Conservation (phyloP, 2,329 filamentous ascomycete genomes). For the Dactylella cylindrospora region DNA sequence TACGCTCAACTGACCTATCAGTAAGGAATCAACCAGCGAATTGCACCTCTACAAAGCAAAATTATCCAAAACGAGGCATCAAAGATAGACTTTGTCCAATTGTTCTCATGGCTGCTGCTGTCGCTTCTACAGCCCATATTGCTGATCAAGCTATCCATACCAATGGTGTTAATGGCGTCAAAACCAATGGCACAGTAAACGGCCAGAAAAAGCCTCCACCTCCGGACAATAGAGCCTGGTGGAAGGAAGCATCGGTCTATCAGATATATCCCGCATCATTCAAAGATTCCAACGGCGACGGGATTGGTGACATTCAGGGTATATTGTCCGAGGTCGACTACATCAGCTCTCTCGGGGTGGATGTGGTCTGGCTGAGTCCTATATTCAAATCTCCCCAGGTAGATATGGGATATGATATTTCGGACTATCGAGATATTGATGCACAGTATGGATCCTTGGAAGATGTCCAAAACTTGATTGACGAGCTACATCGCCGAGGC, state of each 20-base stretch:
- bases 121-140: slow-evolving; percentile 8
- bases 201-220: background rate
- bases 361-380: slow-evolving; percentile 63
- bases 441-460: slow-evolving; percentile 66
- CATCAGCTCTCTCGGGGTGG: slow-evolving; percentile 63
- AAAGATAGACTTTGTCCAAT: too few species aligned
- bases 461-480: slow-evolving; percentile 66
- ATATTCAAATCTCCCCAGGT: slow-evolving; percentile 65
- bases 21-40: too few species aligned
- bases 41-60: too few species aligned
- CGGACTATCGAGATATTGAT: slow-evolving; percentile 68
- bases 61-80: too few species aligned
- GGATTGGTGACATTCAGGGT: slow-evolving; percentile 66
- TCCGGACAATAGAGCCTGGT: slow-evolving; percentile 51
- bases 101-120: too few species aligned
- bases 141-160: slow-evolving; percentile 1
- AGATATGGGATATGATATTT: slow-evolving; percentile 71
- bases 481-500: slow-evolving; percentile 62
- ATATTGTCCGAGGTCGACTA: slow-evolving; percentile 68
- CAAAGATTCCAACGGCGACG: slow-evolving; percentile 62
- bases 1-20: too few species aligned
- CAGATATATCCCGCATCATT: slow-evolving; percentile 64
- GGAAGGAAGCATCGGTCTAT: slow-evolving; percentile 57
- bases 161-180: background rate
- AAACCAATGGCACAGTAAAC: background rate